A percentile compares a stretch with the other conserved stretches of the same genome.
Evolutionary conservation across 2,329 filamentous ascomycete genomes (phyloP).

Genomic region (Fusarium sp.): DNA sequence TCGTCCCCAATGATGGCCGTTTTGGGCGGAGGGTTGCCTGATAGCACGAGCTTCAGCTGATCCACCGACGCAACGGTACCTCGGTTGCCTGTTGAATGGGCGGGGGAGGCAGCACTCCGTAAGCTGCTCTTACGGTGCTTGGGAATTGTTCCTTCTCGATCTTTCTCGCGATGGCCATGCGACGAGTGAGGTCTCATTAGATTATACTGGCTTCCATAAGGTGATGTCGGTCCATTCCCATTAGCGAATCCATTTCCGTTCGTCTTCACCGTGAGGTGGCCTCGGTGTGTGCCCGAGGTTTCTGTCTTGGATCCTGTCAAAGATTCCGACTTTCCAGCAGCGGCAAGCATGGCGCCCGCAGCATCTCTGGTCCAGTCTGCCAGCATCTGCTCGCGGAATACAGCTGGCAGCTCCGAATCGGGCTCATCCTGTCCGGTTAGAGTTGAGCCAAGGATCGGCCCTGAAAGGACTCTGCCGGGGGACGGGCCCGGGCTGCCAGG

Average conservation of each 20-base stretch:
- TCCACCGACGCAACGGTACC: slow-evolving; percentile 69
- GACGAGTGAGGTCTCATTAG: slow-evolving; percentile 59
- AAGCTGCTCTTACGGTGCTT: slow-evolving; percentile 65
- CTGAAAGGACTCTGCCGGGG: slow-evolving; percentile 70
- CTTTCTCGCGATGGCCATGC: slow-evolving; percentile 48
- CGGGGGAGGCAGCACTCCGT: slow-evolving; percentile 61
- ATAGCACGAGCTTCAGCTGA: slow-evolving; percentile 70
- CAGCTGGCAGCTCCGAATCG: slow-evolving; percentile 69
- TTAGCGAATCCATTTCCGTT: slow-evolving; percentile 45
- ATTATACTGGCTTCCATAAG: slow-evolving; percentile 61
- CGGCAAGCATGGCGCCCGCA: slow-evolving; percentile 74
- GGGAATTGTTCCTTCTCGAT: slow-evolving; percentile 45
- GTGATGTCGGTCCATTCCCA: slow-evolving; percentile 54
- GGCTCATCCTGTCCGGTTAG: slow-evolving; percentile 52
- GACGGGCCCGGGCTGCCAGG: slow-evolving; percentile 76
- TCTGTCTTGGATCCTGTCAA: slow-evolving; percentile 78
- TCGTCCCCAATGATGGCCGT: slow-evolving; percentile 54
- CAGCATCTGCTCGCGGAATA: slow-evolving; percentile 79
- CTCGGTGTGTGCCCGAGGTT: slow-evolving; percentile 62
- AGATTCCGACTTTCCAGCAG: slow-evolving; percentile 76
- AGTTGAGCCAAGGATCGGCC: slow-evolving; percentile 67
- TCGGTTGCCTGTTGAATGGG: slow-evolving; percentile 55
- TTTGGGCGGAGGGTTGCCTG: slow-evolving; percentile 58
- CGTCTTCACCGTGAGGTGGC: slow-evolving; percentile 67
- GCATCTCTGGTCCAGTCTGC: slow-evolving; percentile 82